Conservation (phyloP, 768 basidiomycete species). For the Pleurotus djamor region DNA sequence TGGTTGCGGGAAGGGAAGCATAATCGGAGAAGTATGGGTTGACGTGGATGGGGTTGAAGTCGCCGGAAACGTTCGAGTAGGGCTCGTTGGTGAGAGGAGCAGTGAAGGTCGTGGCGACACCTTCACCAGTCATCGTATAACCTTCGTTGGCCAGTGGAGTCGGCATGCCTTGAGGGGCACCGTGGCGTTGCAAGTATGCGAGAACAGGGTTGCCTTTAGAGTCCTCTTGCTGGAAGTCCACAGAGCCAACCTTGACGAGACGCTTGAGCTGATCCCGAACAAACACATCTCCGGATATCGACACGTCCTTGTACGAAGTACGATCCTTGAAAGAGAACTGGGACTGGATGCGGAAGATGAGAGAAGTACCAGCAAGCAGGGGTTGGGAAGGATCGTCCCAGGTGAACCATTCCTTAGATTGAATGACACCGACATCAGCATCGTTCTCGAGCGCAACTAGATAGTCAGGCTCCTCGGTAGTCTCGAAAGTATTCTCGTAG, state of each 20-base stretch:
- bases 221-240: conserved; percentile 85
- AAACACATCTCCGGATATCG: conserved; percentile 83
- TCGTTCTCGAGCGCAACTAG: conserved; percentile 71
- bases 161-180: conserved; percentile 71
- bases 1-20: conserved; percentile 91
- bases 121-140: conserved; percentile 73
- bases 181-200: conserved; percentile 91
- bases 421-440: conserved; percentile 84
- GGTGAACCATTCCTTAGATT: conserved; percentile 97
- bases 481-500: conserved; percentile 96
- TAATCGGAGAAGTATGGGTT: conserved; percentile 98
- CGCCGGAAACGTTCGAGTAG: conserved; percentile 94
- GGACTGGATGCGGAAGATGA: conserved; percentile 89
- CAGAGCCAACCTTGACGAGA: conserved; percentile 83
- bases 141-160: conserved; percentile 82
- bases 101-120: conserved; percentile 63
- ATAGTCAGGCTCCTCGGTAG: conserved; percentile 87
- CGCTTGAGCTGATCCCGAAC: conserved; percentile 86
- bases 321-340: conserved; percentile 92
- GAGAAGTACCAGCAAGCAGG: conserved; percentile 73
- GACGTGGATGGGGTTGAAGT: conserved; percentile 98
- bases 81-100: conserved; percentile 93
- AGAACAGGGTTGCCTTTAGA: conserved; percentile 92
- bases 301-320: conserved; percentile 75
- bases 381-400: conserved; percentile 87